These are phyloP conservation scores for Termitomyces sp. DNA, from an alignment of 768 basidiomycete genomes.

Conservation along the genomic window DNA sequence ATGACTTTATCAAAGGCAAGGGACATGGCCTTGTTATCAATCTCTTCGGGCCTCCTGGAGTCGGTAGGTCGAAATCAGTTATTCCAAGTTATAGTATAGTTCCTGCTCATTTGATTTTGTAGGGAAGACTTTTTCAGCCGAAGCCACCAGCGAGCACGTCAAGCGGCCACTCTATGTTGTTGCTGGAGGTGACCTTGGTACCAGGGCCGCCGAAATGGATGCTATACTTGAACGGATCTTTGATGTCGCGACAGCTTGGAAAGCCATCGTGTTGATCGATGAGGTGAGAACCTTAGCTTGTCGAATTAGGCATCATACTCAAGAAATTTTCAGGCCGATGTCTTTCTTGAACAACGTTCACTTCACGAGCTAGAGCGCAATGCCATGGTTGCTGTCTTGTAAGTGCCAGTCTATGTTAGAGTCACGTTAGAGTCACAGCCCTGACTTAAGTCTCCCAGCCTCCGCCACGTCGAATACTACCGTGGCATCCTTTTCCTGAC, in stretches of 20 bases:
- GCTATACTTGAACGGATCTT: conserved; percentile 43
- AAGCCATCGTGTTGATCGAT: conserved; percentile 57
- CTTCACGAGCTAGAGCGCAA: conserved; percentile 65
- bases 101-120: neutral
- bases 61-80: conserved; percentile 34
- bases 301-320: neutral
- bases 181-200: conserved; percentile 56
- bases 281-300: conserved; percentile 30
- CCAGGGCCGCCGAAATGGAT: conserved; percentile 43
- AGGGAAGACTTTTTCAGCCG: conserved; percentile 61
- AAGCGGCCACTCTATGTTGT: conserved; percentile 51
- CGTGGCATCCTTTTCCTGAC: conserved; percentile 57
- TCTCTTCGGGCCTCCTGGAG: conserved; percentile 58
- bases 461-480: conserved; percentile 58
- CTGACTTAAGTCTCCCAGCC: conserved; percentile 32
- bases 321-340: conserved; percentile 47
- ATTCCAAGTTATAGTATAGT: neutral
- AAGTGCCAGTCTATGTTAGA: conserved; percentile 17
- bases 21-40: conserved; percentile 52
- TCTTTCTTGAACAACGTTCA: conserved; percentile 70
- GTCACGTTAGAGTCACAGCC: conserved; percentile 15
- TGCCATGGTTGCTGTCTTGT: conserved; percentile 73
- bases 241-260: conserved; percentile 58
- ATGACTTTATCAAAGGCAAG: conserved; percentile 65
- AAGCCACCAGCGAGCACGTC: conserved; percentile 58